A percentile compares a stretch with the other conserved stretches of the same genome.
Conservation (phyloP, 345 rosid genomes). For the Syzygium aqueum region DNA sequence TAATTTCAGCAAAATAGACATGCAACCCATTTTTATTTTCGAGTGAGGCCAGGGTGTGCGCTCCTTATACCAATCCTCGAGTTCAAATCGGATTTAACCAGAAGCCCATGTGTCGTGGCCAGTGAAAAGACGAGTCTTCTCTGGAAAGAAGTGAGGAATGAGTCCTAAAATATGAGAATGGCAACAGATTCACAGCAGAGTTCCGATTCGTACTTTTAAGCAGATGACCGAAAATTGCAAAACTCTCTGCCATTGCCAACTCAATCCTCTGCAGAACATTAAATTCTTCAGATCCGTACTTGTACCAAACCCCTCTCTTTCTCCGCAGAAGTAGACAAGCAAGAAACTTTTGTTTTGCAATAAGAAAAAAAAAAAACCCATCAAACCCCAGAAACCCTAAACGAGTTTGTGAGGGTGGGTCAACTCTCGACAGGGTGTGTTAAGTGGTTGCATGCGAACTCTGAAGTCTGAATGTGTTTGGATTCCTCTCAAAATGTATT, state of each 20-base stretch:
- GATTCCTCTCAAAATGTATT: not conserved
- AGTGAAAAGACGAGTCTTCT: not conserved
- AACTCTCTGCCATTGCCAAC: not conserved
- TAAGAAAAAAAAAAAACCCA: not conserved
- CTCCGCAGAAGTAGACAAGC: not conserved
- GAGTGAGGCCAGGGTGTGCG: not conserved
- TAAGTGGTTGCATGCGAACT: not conserved
- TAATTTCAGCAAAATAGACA: not conserved
- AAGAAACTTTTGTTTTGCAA: not conserved
- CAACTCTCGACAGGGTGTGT: not conserved
- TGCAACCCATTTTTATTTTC: not conserved
- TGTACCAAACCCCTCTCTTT: not conserved
- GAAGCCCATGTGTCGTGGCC: not conserved
- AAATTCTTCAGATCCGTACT: not conserved
- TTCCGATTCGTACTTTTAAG: not conserved
- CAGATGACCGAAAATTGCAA: not conserved
- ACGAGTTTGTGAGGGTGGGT: not conserved
- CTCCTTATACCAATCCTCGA: not conserved
- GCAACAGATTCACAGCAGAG: not conserved
- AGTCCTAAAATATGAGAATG: not conserved
- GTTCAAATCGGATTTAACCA: not conserved
- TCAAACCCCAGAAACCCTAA: not conserved
- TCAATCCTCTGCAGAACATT: not conserved
- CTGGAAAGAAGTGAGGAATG: not conserved
- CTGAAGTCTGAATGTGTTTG: not conserved